phyloP scores from a whole-genome alignment of 2,329 filamentous ascomycete genomes.

The Fusarium musae region DNA sequence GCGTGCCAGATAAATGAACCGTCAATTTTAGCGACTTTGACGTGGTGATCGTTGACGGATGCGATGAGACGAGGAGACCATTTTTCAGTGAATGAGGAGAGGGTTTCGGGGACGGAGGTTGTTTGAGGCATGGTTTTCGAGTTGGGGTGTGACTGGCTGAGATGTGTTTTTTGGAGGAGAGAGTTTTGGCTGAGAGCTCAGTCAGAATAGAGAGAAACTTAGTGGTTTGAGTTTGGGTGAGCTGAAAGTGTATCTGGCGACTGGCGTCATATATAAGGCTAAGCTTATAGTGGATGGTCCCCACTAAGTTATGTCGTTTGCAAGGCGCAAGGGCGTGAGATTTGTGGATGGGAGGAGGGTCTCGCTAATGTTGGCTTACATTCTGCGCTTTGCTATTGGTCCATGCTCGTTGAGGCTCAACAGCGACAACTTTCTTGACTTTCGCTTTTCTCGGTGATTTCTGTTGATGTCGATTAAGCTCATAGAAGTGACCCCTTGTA shows the following conservation, averaged over 20 bases:
- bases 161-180: too few species aligned
- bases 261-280: not conserved
- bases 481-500: not conserved
- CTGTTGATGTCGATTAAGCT: not conserved
- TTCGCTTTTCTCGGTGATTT: not conserved
- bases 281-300: not conserved
- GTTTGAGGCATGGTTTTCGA: slow-evolving; percentile 22
- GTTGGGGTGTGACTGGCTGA: fast-evolving
- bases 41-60: slow-evolving; percentile 51
- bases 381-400: not conserved
- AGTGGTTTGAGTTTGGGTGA: not conserved
- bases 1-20: slow-evolving; percentile 55
- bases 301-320: slow-evolving; percentile 9
- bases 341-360: not conserved
- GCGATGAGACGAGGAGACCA: slow-evolving; percentile 50
- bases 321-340: slow-evolving; percentile 23
- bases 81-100: slow-evolving; percentile 44
- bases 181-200: too few species aligned
- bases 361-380: not conserved
- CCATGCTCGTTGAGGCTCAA: fast-evolving
- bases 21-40: slow-evolving; percentile 54
- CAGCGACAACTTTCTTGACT: fast-evolving
- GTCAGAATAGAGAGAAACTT: not conserved
- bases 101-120: slow-evolving; percentile 40
- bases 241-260: not conserved